phyloP scores from a whole-genome alignment of 2,329 filamentous ascomycete genomes.

The Fusarium duplospermum region DNA sequence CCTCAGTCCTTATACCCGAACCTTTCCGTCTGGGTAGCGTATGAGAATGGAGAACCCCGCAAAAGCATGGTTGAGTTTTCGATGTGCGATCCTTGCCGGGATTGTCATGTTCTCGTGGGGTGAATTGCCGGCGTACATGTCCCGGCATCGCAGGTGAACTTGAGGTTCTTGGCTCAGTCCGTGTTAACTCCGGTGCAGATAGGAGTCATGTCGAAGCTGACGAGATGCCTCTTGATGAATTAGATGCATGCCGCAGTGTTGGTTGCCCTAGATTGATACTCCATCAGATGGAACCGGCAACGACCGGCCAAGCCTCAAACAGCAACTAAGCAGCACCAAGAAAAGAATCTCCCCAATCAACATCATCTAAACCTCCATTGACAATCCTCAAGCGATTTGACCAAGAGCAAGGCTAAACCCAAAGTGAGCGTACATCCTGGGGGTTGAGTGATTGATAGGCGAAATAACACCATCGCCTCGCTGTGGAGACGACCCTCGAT shows the following conservation, averaged over 20 bases:
- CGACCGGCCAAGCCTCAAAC: neutral
- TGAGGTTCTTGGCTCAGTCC: neutral
- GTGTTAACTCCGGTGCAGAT: neutral
- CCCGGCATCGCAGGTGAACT: neutral
- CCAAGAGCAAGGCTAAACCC: neutral
- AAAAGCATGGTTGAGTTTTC: neutral
- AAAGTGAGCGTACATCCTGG: conserved; percentile 2
- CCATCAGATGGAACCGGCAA: neutral
- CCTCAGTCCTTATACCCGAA: conserved; percentile 5
- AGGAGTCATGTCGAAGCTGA: neutral
- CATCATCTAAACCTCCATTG: neutral
- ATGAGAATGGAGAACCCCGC: conserved; percentile 3
- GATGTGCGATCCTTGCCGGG: neutral
- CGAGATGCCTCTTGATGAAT: neutral
- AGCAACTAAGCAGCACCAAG: neutral
- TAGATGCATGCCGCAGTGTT: neutral
- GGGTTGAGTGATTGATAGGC: conserved; percentile 42
- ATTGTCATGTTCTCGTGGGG: neutral
- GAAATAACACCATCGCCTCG: conserved; percentile 43
- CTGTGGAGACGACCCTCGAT: conserved; percentile 28
- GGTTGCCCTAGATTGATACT: neutral
- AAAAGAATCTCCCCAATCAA: conserved; percentile 2
- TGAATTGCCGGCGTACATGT: neutral
- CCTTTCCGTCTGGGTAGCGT: neutral
- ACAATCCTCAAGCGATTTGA: neutral